Conservation (phyloP, 176 grass and related monocot genomes). For the Sorghum bicolor region Sorghum_bicolor_NCBIv3 NC_012876.2:8484501-8485000, state of each 20-base stretch:
- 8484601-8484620: not conserved
- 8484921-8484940: constrained; percentile 62
- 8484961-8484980: not conserved
- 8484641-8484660: not conserved
- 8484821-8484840: not conserved
- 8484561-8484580: not conserved
- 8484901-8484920: constrained; percentile 86
- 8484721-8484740: constrained; percentile 96
- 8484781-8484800: not conserved
- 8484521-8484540: not conserved
- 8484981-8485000: not conserved
- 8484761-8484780: not conserved
- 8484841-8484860: constrained; percentile 72
- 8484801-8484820: not conserved
- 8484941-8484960: not conserved
- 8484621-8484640: not conserved
- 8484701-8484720: constrained; percentile 93
- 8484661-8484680: constrained; percentile 41
- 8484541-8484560: not conserved
- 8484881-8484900: constrained; percentile 88
- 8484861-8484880: constrained; percentile 98
- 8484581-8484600: not conserved
- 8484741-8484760: constrained; percentile 94
- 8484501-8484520: not conserved
- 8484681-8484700: constrained; percentile 90